These are phyloP conservation scores for Tetracladium setigerum DNA, from an alignment of 495 filamentous ascomycete genomes.

Conservation along the genomic window DNA sequence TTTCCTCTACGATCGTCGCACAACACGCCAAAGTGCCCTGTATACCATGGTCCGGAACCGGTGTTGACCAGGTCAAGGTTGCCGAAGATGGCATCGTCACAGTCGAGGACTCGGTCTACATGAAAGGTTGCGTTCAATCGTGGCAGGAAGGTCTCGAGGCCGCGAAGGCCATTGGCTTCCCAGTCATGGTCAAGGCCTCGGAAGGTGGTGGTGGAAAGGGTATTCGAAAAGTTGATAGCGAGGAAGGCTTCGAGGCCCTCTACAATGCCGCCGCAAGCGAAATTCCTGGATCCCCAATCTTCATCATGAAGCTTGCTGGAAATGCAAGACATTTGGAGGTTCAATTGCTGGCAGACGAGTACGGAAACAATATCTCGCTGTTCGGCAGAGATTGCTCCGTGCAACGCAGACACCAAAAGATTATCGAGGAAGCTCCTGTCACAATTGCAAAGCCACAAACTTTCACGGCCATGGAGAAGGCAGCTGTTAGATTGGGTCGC, in stretches of 20 bases:
- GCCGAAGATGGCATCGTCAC: constrained; percentile 85
- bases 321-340: constrained; percentile 96
- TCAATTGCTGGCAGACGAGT: constrained; percentile 94
- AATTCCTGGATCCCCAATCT: constrained; percentile 98
- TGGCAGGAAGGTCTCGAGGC: constrained; percentile 83
- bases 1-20: constrained; percentile 98
- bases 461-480: constrained; percentile 94
- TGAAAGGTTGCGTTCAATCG: constrained; percentile 81
- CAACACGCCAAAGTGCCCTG: constrained; percentile 96
- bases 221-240: constrained; percentile 89
- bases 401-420: constrained; percentile 98
- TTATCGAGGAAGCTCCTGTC: constrained; percentile 97
- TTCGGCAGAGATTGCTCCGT: constrained; percentile 99
- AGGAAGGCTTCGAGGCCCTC: constrained; percentile 73
- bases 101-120: constrained; percentile 78
- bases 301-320: constrained; percentile 99
- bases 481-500: constrained; percentile 85
- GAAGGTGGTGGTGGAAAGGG: constrained; percentile 99
- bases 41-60: constrained; percentile 96
- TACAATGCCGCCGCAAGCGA: constrained; percentile 96
- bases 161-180: constrained; percentile 89
- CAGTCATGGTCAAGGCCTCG: constrained; percentile 99
- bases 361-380: constrained; percentile 98
- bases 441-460: constrained; percentile 85
- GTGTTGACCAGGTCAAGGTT: constrained; percentile 73